These are phyloP conservation scores for Penicillium vulpinum DNA, from an alignment of 2,329 filamentous ascomycete genomes.

Conservation along the genomic window DNA sequence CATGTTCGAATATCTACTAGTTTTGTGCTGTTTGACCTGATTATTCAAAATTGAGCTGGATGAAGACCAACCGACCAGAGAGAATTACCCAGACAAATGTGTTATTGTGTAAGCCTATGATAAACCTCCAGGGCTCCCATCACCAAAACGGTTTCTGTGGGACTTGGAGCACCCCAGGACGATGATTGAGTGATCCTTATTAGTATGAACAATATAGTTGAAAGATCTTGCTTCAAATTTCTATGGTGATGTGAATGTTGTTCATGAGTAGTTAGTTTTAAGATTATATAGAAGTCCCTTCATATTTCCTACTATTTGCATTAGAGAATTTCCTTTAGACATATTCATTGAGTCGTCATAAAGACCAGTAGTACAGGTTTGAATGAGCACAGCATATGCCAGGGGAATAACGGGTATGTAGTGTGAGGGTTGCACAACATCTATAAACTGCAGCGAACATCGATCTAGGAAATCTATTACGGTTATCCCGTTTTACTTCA, in stretches of 20 bases:
- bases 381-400: background rate
- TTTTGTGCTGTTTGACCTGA: background rate
- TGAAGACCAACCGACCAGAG: background rate
- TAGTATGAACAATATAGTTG: background rate
- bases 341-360: no score
- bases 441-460: background rate
- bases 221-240: background rate
- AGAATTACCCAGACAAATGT: background rate
- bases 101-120: background rate
- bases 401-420: background rate
- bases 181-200: no score
- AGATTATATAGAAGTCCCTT: background rate
- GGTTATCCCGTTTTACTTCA: no score
- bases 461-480: background rate
- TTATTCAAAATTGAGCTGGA: background rate
- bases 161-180: background rate
- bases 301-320: no score
- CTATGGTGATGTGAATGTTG: background rate
- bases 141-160: background rate
- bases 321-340: no score
- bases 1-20: background rate
- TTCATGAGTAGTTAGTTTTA: no score
- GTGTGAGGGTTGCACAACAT: background rate
- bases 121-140: background rate
- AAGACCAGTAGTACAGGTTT: no score